Evolutionary conservation across 108 stramenopile species (phyloP), one percentile per base, ranked within the genome.

Genomic region (Stephanodiscus minutulus): DNA sequence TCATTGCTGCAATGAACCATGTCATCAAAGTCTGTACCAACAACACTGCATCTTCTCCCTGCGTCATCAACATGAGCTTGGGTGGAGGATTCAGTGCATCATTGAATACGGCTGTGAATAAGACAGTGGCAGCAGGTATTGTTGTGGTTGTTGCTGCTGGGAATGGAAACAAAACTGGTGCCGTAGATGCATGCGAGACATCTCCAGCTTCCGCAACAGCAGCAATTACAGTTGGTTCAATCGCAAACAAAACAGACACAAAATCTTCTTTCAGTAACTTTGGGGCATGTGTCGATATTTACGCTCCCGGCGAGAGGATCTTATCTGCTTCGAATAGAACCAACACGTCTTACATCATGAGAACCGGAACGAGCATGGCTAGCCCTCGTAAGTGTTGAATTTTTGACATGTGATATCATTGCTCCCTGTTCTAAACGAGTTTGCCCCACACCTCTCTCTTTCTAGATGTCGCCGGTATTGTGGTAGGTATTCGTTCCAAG

Each of bases 51-150:
- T 13, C 11, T 13, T 29, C 15, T 13, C 55, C 18, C 29, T 56
- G 55, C 55, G 55, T 56, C 55, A 56, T 56, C 0, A 56, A 31
- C 55, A 56, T 56, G 55, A 56, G 55, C 27, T 3, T 56, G 1
- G 25, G 55, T 56, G 55, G 55, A 5, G 55, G 11, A 33, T 56
- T 33, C 0, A 15, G 15, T 31, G 5, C 7, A 1, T 56, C 55
- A 29, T 1, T 31, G 25, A 56, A 56, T 29, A 9, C 29, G 15
- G 55, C 55, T 17, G 55, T 56, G 24, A 0, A 0, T 17, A 31
- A 11, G 3, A 20, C 55, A 20, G 55, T 56, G 22, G 55, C 18
- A n/a, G 29, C 25, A 28, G 54, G 54, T 24, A 13, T 55, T 55
- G 54, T 55, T 13, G 54, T 55, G 54, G 54, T 28, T 0, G 54